Percentiles rank a stretch among this genome's conserved stretches.
Conservation (phyloP, 176 grass and related monocot genomes). For the Avena sativa region DNA sequence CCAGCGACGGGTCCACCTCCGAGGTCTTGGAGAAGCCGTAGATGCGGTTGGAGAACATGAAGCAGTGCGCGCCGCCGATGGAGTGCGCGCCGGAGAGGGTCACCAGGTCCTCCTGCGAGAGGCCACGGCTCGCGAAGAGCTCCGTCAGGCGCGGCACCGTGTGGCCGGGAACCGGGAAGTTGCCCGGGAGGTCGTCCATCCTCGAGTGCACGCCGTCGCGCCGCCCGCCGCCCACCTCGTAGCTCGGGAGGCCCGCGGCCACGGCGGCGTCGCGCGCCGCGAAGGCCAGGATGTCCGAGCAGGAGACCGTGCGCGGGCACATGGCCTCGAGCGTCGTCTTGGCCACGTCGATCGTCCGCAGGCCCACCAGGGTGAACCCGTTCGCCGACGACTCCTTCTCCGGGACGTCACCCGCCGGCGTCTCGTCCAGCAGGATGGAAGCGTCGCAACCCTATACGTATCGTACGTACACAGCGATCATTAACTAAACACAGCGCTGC, state of each 20-base stretch:
- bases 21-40: conserved; percentile 43
- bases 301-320: conserved; percentile 59
- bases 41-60: conserved; percentile 58
- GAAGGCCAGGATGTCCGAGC: conserved; percentile 56
- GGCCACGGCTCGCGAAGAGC: conserved; percentile 33
- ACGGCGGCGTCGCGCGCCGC: conserved; percentile 60
- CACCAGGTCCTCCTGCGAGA: conserved; percentile 59
- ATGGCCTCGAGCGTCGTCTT: conserved; percentile 47
- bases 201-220: conserved; percentile 52
- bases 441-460: conserved; percentile 60
- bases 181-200: conserved; percentile 43
- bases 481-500: not conserved
- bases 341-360: conserved; percentile 41
- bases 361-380: conserved; percentile 53
- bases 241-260: conserved; percentile 34
- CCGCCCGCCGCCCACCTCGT: conserved; percentile 44
- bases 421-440: conserved; percentile 58
- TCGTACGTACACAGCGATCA: not conserved
- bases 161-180: conserved; percentile 48
- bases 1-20: conserved; percentile 40
- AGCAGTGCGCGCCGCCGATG: conserved; percentile 70
- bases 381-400: conserved; percentile 64
- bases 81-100: conserved; percentile 66
- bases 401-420: conserved; percentile 43
- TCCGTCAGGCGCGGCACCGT: conserved; percentile 35